Conservation (phyloP, 1,284 basidiomycete species). For the Stygiomarasmius scandens region DNA sequence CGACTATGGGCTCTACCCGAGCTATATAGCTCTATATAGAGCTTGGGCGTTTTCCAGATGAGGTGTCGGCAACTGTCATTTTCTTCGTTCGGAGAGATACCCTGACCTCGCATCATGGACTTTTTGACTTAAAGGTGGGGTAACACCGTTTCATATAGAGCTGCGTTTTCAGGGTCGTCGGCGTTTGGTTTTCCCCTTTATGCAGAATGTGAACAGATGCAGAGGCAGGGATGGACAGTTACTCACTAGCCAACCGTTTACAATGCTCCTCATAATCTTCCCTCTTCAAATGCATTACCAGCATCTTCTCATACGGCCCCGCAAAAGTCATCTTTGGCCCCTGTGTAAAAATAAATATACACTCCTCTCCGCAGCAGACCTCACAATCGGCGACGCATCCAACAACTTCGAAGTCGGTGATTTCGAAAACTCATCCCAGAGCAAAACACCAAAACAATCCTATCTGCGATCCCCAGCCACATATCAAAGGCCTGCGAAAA, state of each 20-base stretch:
- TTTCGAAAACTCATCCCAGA: constrained; percentile 43
- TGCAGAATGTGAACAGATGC: too few species aligned
- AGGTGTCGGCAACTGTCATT: constrained; percentile 9
- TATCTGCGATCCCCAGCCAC: constrained; percentile 39
- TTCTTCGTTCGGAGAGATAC: constrained; percentile 9
- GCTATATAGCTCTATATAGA: too few species aligned
- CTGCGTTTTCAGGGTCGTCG: constrained; percentile 42
- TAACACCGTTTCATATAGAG: constrained; percentile 51
- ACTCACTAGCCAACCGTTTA: constrained; percentile 45
- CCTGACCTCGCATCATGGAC: constrained; percentile 26
- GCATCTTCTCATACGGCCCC: constrained; percentile 38
- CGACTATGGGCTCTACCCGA: too few species aligned
- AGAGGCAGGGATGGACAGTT: too few species aligned
- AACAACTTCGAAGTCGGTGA: constrained; percentile 44
- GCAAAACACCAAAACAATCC: constrained; percentile 35
- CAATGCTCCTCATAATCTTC: constrained; percentile 61
- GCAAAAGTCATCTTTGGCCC: constrained; percentile 31
- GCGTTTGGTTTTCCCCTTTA: constrained; percentile 32
- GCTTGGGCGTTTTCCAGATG: too few species aligned
- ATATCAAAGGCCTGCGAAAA: constrained; percentile 47
- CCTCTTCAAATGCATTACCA: constrained; percentile 57
- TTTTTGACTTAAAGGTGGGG: constrained; percentile 35
- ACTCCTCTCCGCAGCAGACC: constrained; percentile 42
- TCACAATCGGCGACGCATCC: constrained; percentile 40
- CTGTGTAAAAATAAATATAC: constrained; percentile 39